A percentile compares a stretch with the other conserved stretches of the same genome.
Evolutionary conservation across 495 filamentous ascomycete genomes (phyloP).

Genomic region (Xylaria grammica): DNA sequence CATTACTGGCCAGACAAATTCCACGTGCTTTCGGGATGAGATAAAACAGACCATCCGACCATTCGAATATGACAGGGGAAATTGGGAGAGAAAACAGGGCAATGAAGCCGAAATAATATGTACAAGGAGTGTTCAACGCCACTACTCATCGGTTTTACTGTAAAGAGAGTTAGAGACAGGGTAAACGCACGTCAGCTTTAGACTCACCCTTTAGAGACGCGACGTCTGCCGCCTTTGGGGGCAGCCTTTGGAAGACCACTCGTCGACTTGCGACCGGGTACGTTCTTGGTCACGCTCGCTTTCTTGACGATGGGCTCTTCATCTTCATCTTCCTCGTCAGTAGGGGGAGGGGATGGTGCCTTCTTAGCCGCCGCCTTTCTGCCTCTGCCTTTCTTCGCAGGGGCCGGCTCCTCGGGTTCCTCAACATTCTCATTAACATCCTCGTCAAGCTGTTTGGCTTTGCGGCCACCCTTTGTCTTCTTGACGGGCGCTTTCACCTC

Average conservation of each 20-base stretch:
- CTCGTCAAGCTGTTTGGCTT: conserved; percentile 26
- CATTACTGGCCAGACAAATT: not conserved
- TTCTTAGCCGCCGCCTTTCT: conserved; percentile 35
- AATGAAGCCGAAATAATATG: not conserved
- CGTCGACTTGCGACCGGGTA: conserved; percentile 19
- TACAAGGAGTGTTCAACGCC: not conserved
- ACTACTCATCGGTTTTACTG: conserved; percentile 3
- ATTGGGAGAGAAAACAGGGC: not conserved
- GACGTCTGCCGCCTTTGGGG: conserved; percentile 10
- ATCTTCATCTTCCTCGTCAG: conserved; percentile 38
- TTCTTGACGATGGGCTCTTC: conserved; percentile 39
- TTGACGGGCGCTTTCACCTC: conserved; percentile 17
- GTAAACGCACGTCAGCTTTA: not conserved
- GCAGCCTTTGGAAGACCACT: not conserved
- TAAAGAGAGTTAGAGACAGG: not conserved
- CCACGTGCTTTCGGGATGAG: not conserved
- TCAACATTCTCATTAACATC: conserved; percentile 40
- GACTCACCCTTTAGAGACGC: conserved; percentile 30
- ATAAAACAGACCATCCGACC: not conserved
- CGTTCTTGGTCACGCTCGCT: conserved; percentile 22
- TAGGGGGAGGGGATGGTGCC: conserved; percentile 27
- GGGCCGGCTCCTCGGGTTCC: conserved; percentile 47
- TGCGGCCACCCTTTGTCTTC: conserved; percentile 26
- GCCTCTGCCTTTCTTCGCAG: conserved; percentile 41
- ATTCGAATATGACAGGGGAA: not conserved